Evolutionary conservation across 169 alveolate genomes (phyloP).

Genomic region (Babesia ovis): DNA sequence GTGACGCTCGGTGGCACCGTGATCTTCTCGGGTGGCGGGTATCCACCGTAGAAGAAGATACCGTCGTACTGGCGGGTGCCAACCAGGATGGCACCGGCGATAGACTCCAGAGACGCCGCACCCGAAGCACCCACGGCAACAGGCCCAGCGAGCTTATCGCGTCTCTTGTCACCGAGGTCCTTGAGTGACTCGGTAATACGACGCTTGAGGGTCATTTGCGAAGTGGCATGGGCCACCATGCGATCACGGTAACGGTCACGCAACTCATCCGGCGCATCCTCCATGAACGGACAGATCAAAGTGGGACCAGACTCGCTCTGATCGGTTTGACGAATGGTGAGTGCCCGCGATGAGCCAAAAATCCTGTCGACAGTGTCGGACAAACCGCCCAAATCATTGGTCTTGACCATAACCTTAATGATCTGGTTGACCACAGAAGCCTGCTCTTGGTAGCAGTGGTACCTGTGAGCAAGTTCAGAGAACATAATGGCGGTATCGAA

Average conservation of each 20-base stretch:
- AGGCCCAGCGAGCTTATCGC: background rate
- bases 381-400: conserved; percentile 3
- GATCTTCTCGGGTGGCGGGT: conserved; percentile 58
- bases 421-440: conserved; percentile 20
- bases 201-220: background rate
- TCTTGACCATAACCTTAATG: conserved; percentile 12
- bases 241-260: conserved; percentile 33
- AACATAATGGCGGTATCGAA: conserved; percentile 41
- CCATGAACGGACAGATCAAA: conserved; percentile 66
- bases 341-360: conserved; percentile 27
- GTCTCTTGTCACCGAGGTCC: background rate
- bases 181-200: background rate
- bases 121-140: background rate
- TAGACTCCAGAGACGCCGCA: conserved; percentile 6
- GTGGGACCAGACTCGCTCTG: conserved; percentile 16
- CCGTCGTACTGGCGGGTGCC: conserved; percentile 62
- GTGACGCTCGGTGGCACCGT: conserved; percentile 38
- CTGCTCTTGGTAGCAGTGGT: conserved; percentile 62
- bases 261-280: conserved; percentile 52
- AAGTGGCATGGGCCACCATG: conserved; percentile 28
- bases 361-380: conserved; percentile 6
- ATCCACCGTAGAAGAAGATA: conserved; percentile 55
- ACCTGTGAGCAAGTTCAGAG: conserved; percentile 65
- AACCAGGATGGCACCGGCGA: conserved; percentile 58
- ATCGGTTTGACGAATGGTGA: conserved; percentile 44